Evolutionary conservation across 345 rosid species (phyloP), one percentile per base, ranked within the genome.

Genomic region (Capsella bursapastoris): DNA sequence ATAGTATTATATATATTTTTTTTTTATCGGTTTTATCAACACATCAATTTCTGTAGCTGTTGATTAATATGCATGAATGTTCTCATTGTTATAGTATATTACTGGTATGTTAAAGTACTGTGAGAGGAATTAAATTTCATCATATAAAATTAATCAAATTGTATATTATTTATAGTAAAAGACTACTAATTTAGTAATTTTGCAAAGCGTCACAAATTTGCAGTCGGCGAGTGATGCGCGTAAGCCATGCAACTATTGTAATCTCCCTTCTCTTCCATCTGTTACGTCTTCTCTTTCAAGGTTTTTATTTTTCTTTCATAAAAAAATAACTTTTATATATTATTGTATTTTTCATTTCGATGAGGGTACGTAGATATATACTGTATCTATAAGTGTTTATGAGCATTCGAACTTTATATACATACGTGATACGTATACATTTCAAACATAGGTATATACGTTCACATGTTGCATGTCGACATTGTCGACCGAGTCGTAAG

Each of bases 181-280:
- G 31, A 48, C 2, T 52, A 22, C 25, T 22, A 22, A 38, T 41
- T 51, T 50, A 51, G 13, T 15, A 35, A 48, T 18, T 25, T 48
- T 71, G 81, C 80, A 81, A 82, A 75, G 85, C 67, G 80, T 79
- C 86, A 71, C 74, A 43, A 41, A 60, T 32, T 62, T 62, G 74
- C 38, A 37, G 55, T 64, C 60, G 74, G 79, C 58, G 47, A 22
- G 31, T 74, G 86, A 83, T 82, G 82, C 88, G 87, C 86, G 88
- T 82, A 89, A 82, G 83, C 78, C 86, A 84, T 84, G 88, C 90
- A 84, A 77, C 62, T 66, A 34, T 58, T 12, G 34, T 58, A 57
- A 66, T 57, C 49, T 45, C 49, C 15, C 53, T 18, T 50, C 66
- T 8, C 66, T 45, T 55, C 60, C 61, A 47, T 57, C 61, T 66